Percentiles rank a stretch among this genome's conserved stretches.
These are phyloP conservation scores for Teunomyces kruisii DNA, from an alignment of 805 yeast genomes.

Conservation along the genomic window DNA sequence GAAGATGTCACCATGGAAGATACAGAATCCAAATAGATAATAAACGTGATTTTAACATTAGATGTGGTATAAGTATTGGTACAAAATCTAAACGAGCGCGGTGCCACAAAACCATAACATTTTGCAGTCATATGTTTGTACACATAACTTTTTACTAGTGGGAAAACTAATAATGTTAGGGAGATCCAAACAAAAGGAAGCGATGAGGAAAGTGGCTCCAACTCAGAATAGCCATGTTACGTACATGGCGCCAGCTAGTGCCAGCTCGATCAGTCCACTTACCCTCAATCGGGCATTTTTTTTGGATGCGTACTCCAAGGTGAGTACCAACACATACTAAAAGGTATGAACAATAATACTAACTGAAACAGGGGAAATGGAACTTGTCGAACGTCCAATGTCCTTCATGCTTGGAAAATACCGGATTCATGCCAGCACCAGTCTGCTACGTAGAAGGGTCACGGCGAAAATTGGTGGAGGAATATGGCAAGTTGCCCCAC, in stretches of 20 bases:
- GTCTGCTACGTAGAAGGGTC: conserved; percentile 50
- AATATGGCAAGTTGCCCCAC: conserved; percentile 39
- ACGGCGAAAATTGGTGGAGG: conserved; percentile 45
- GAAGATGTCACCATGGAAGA: conserved; percentile 12
- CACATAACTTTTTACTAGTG: too few species aligned
- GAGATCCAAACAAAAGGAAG: neutral
- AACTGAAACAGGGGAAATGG: conserved; percentile 47
- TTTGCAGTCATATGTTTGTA: neutral
- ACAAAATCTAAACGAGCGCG: neutral
- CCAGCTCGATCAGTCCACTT: conserved; percentile 19
- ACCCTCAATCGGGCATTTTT: conserved; percentile 50
- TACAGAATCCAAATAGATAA: conserved; percentile 3
- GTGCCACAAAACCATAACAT: neutral
- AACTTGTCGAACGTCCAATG: conserved; percentile 53
- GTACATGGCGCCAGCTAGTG: conserved; percentile 20
- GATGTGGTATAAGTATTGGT: neutral
- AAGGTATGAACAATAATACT: conserved; percentile 7
- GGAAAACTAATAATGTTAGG: neutral
- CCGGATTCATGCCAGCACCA: conserved; percentile 60
- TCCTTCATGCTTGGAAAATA: conserved; percentile 50
- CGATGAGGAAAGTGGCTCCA: neutral
- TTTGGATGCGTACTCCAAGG: conserved; percentile 51
- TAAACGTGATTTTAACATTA: neutral
- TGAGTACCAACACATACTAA: conserved; percentile 14
- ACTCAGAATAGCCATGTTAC: neutral